These are phyloP conservation scores for Alternaria hordeiaustralica DNA, from an alignment of 2,329 filamentous ascomycete species.

Conservation along the genomic window DNA sequence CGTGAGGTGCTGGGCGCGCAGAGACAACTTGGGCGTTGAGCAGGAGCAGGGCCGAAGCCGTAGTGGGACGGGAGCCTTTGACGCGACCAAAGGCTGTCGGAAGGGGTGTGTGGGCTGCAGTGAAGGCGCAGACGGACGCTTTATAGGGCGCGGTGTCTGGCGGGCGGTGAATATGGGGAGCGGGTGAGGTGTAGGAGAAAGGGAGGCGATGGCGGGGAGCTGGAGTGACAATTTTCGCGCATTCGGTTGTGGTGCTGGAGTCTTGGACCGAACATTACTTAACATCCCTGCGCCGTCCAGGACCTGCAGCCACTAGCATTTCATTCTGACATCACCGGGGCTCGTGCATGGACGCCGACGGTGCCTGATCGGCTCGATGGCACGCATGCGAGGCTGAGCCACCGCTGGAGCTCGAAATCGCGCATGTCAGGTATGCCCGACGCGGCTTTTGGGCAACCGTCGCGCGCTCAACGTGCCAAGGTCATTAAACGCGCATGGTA, in stretches of 20 bases:
- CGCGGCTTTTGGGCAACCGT: neutral
- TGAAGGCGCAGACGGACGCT: slow-evolving; percentile 16
- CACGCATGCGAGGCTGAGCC: slow-evolving; percentile 12
- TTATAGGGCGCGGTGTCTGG: slow-evolving; percentile 13
- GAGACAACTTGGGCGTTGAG: slow-evolving; percentile 57
- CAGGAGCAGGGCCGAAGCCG: slow-evolving; percentile 53
- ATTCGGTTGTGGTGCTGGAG: slow-evolving; percentile 21
- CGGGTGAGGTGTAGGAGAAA: slow-evolving; percentile 13
- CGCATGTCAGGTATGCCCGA: slow-evolving; percentile 7
- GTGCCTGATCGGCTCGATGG: slow-evolving; percentile 15
- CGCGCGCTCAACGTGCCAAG: neutral
- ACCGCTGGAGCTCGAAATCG: slow-evolving; percentile 5
- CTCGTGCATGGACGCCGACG: neutral
- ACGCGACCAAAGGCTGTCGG: slow-evolving; percentile 49
- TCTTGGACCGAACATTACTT: slow-evolving; percentile 15
- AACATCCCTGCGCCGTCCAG: slow-evolving; percentile 15
- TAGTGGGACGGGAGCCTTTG: slow-evolving; percentile 53
- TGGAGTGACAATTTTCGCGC: slow-evolving; percentile 33
- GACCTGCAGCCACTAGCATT: slow-evolving; percentile 15
- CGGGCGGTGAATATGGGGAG: slow-evolving; percentile 12
- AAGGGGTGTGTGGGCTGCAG: slow-evolving; percentile 8
- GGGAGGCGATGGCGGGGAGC: slow-evolving; percentile 22
- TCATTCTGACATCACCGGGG: slow-evolving; percentile 11
- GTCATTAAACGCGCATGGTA: neutral
- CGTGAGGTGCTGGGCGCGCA: slow-evolving; percentile 54